Evolutionary conservation across 164 flowering plant genomes (phyloP).

Genomic region (Macadamia integrifolia): DNA sequence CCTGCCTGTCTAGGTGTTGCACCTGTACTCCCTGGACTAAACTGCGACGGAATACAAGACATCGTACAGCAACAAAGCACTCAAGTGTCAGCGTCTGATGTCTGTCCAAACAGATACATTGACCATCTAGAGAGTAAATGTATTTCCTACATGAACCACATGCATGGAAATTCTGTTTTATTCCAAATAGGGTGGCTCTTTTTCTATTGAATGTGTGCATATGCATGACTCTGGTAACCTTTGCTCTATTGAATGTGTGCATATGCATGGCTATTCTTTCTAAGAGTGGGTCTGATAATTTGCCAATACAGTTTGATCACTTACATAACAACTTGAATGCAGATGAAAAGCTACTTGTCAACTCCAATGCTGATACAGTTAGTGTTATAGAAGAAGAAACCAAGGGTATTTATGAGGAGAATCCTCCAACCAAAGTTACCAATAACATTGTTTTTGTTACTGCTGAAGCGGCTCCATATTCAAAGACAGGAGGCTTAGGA

Average conservation of each 20-base stretch:
- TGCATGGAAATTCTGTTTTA: background rate
- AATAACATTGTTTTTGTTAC: slow-evolving; percentile 70
- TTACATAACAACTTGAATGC: background rate
- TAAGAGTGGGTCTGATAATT: no score
- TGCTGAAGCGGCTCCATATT: slow-evolving; percentile 89
- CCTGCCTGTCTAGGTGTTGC: no score
- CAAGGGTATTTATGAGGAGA: slow-evolving; percentile 24
- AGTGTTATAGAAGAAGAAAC: slow-evolving; percentile 14
- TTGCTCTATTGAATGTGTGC: no score
- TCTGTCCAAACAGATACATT: no score
- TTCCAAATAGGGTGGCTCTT: background rate
- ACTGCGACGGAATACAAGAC: no score
- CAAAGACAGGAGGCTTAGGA: slow-evolving; percentile 93
- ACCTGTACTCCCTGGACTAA: no score
- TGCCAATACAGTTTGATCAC: no score
- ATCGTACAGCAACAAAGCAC: no score
- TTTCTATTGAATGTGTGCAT: background rate
- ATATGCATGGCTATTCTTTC: no score
- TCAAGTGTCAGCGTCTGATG: background rate
- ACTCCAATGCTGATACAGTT: slow-evolving; percentile 4
- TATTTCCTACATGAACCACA: background rate
- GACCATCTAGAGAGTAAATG: no score
- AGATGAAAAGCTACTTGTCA: slow-evolving; percentile 8
- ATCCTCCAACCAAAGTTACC: slow-evolving; percentile 27
- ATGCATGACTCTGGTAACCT: no score